Conservation (phyloP, 768 basidiomycete genomes). For the Pisolithus marmoratus region DNA sequence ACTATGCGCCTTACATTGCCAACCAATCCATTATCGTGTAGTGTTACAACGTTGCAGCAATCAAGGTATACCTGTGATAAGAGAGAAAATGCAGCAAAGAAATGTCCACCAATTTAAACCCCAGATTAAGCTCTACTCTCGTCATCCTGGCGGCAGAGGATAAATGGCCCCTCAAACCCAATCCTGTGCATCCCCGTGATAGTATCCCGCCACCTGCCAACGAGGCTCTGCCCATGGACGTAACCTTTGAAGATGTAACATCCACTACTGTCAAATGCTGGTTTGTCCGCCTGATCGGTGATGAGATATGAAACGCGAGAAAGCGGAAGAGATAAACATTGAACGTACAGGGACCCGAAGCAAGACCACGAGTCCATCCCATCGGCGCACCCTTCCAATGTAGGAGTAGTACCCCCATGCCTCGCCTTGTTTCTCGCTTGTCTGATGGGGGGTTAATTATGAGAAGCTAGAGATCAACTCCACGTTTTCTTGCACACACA, state of each 20-base stretch:
- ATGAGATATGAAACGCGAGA: slow-evolving; percentile 3
- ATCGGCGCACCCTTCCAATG: slow-evolving; percentile 43
- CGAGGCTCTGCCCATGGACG: slow-evolving; percentile 42
- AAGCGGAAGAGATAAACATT: background rate
- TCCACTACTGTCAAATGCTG: slow-evolving; percentile 25
- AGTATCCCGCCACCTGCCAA: slow-evolving; percentile 52
- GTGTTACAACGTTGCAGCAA: background rate
- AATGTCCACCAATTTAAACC: too few species aligned
- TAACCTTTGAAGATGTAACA: slow-evolving; percentile 51
- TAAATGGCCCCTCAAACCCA: slow-evolving; percentile 50
- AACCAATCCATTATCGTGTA: too few species aligned
- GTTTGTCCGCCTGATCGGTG: slow-evolving; percentile 29
- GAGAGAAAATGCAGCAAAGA: background rate
- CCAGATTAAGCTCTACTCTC: background rate
- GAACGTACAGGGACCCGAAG: slow-evolving; percentile 40
- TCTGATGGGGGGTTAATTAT: slow-evolving; percentile 25
- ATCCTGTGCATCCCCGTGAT: slow-evolving; percentile 31
- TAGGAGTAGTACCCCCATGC: slow-evolving; percentile 46
- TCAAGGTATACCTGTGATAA: background rate
- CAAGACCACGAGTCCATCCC: slow-evolving; percentile 47
- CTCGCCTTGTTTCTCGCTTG: slow-evolving; percentile 36
- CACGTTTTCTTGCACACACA: slow-evolving; percentile 7
- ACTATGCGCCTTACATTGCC: too few species aligned
- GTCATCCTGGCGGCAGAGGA: slow-evolving; percentile 32
- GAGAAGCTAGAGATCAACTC: background rate